Conservation (phyloP, 352 stramenopile genomes). For the Plasmopara viticola region DNA sequence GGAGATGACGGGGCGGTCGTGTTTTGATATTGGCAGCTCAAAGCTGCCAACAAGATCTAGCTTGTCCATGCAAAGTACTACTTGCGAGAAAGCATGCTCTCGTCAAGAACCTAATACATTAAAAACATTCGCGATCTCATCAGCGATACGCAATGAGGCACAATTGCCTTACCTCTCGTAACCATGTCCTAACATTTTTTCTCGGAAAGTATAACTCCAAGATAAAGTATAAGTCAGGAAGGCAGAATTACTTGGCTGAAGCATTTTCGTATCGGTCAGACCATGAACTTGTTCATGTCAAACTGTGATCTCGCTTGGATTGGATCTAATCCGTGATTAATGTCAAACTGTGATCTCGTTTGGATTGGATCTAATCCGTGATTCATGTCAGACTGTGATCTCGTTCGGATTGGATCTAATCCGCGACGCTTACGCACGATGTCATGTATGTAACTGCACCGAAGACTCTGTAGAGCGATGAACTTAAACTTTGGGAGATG, state of each 20-base stretch:
- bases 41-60: neutral
- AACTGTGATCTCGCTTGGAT: neutral
- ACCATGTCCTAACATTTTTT: neutral
- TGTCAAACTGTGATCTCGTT: too few relatives aligned
- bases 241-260: neutral
- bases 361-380: too few relatives aligned
- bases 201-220: neutral
- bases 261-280: neutral
- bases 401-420: too few relatives aligned
- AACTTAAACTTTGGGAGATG: too few relatives aligned
- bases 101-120: neutral
- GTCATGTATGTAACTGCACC: too few relatives aligned
- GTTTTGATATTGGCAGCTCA: neutral
- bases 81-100: neutral
- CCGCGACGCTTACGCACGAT: too few relatives aligned
- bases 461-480: too few relatives aligned
- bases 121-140: neutral
- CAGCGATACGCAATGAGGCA: constrained; percentile 1
- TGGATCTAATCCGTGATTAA: neutral
- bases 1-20: neutral
- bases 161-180: neutral
- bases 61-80: neutral
- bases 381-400: too few relatives aligned
- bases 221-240: neutral
- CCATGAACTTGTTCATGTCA: neutral